A percentile compares a stretch with the other conserved stretches of the same genome.
Evolutionary conservation across 371 early-diverging fungal species (phyloP).

Genomic region (Polyrhizophydium stewartii): DNA sequence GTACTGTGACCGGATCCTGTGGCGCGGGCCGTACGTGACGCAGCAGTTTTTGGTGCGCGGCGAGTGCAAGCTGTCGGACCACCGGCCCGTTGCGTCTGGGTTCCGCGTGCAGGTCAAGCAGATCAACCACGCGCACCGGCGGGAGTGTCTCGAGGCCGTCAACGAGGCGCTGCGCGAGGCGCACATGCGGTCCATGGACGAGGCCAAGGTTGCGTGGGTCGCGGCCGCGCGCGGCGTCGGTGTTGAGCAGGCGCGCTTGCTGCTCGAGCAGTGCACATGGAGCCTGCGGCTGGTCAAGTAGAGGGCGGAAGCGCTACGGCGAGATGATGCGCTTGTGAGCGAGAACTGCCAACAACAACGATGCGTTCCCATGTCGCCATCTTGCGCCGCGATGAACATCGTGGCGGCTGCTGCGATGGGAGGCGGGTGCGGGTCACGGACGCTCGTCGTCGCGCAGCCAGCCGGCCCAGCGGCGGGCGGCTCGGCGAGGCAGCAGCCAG

Average conservation of each 20-base stretch:
- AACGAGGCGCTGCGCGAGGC: too few species aligned
- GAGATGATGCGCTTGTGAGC: too few species aligned
- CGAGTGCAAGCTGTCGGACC: slow-evolving; percentile 71
- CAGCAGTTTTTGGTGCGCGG: slow-evolving; percentile 37
- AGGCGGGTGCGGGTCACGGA: too few species aligned
- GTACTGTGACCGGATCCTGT: slow-evolving; percentile 74
- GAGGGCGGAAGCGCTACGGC: too few species aligned
- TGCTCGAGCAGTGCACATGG: neutral
- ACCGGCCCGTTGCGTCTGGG: slow-evolving; percentile 71
- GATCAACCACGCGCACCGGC: slow-evolving; percentile 32
- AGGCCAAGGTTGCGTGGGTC: neutral
- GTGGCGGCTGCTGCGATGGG: too few species aligned
- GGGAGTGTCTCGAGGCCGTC: slow-evolving; percentile 4
- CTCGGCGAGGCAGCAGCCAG: too few species aligned
- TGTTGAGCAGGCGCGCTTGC: neutral
- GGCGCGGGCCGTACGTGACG: slow-evolving; percentile 12
- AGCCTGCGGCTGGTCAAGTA: neutral
- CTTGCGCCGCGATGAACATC: too few species aligned
- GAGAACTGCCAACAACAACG: too few species aligned
- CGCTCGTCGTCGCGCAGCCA: too few species aligned
- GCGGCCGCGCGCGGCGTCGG: neutral
- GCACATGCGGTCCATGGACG: too few species aligned
- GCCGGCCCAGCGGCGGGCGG: too few species aligned
- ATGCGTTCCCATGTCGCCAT: too few species aligned
- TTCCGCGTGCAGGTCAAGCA: slow-evolving; percentile 55